These are phyloP conservation scores for Colletotrichum phormii DNA, from an alignment of 2,329 filamentous ascomycete species.

Conservation along the genomic window DNA sequence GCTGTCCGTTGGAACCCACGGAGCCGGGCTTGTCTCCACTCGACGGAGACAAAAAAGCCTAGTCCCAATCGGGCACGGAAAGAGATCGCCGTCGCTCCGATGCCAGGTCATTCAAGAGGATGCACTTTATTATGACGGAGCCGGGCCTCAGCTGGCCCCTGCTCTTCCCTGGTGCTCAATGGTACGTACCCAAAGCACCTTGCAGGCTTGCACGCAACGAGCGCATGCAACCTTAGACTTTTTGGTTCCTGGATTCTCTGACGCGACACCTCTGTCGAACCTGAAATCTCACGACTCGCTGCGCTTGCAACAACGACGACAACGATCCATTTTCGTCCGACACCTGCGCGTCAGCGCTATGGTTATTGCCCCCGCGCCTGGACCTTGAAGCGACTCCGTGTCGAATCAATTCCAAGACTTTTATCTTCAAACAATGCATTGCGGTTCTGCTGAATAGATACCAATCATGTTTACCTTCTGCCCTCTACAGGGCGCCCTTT, in stretches of 20 bases:
- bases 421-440: slow-evolving; percentile 10
- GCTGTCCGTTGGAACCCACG: background rate
- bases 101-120: background rate
- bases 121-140: background rate
- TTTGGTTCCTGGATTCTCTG: slow-evolving; percentile 19
- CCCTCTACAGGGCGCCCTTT: slow-evolving; percentile 90
- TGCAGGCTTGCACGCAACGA: background rate
- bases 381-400: background rate
- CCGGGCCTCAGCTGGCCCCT: slow-evolving; percentile 19
- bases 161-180: background rate
- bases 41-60: background rate
- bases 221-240: slow-evolving; percentile 5
- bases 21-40: slow-evolving; percentile 1
- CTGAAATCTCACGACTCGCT: slow-evolving; percentile 1
- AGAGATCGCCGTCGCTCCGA: background rate
- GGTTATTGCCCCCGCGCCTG: slow-evolving; percentile 7
- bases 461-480: slow-evolving; percentile 92
- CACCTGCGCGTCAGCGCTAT: slow-evolving; percentile 20
- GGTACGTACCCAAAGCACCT: slow-evolving; percentile 24
- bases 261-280: slow-evolving; percentile 18
- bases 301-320: background rate
- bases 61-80: background rate
- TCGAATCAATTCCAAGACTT: background rate
- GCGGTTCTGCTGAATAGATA: slow-evolving; percentile 12
- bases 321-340: background rate